A percentile compares a stretch with the other conserved stretches of the same genome.
These are phyloP conservation scores for Salmacisia buchloeana DNA, from an alignment of 1,284 basidiomycete genomes.

Conservation along the genomic window DNA sequence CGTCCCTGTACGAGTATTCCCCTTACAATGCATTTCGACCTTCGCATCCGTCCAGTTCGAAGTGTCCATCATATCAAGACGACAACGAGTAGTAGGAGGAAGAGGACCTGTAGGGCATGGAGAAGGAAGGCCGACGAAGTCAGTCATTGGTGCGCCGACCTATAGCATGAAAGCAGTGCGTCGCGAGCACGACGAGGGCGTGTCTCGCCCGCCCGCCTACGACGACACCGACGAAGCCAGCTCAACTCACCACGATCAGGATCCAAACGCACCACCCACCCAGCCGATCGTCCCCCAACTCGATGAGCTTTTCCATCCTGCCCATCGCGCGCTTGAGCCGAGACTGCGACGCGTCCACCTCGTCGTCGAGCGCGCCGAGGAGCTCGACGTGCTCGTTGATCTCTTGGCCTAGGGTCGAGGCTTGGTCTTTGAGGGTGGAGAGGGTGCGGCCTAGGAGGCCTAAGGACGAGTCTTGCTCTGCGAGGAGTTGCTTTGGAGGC, in stretches of 20 bases:
- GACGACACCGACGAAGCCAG: background rate
- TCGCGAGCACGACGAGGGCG: too few relatives aligned
- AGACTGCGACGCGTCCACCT: conserved; percentile 41
- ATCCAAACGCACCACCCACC: conserved; percentile 50
- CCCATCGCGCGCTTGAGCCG: conserved; percentile 33
- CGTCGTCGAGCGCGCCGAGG: conserved; percentile 40
- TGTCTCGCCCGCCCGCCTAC: too few relatives aligned
- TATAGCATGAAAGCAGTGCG: background rate
- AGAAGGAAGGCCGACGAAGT: background rate
- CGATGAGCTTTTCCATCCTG: conserved; percentile 44
- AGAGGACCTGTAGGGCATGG: conserved; percentile 20
- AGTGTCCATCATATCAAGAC: background rate
- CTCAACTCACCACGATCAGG: conserved; percentile 31
- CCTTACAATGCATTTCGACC: too few relatives aligned
- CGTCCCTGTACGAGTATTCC: background rate
- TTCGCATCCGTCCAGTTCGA: too few relatives aligned
- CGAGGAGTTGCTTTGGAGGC: conserved; percentile 28
- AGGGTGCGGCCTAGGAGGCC: conserved; percentile 41
- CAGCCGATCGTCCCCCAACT: conserved; percentile 39
- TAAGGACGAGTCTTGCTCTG: conserved; percentile 43
- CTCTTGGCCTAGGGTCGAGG: conserved; percentile 42
- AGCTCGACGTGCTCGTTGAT: conserved; percentile 46
- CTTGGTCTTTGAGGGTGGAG: conserved; percentile 35
- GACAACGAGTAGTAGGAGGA: conserved; percentile 12
- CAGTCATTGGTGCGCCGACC: background rate